phyloP scores from a whole-genome alignment of 2,329 filamentous ascomycete species.

The Fusarium xylarioides region DNA sequence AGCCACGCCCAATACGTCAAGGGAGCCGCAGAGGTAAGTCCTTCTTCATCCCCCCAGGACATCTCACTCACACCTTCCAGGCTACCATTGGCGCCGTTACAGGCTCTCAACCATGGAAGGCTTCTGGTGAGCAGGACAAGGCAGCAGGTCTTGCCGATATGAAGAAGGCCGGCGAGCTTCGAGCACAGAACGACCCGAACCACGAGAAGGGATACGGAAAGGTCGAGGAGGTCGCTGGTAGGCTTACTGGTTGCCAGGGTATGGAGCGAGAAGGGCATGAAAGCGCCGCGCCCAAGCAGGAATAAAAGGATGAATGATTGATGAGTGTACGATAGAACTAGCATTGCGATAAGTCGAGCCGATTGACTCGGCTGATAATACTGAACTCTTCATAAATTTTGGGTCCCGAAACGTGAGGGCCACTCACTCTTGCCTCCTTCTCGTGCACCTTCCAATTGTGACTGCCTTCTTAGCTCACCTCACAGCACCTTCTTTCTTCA shows the following conservation, averaged over 20 bases:
- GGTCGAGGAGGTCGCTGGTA: slow-evolving; percentile 71
- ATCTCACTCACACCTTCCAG: slow-evolving; percentile 47
- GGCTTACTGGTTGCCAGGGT: slow-evolving; percentile 71
- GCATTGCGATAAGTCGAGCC: not conserved
- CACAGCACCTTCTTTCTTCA: not conserved
- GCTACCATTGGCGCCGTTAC: slow-evolving; percentile 68
- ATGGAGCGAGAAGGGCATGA: slow-evolving; percentile 71
- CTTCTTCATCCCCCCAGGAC: not conserved
- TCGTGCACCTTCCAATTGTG: not conserved
- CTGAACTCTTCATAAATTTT: not conserved
- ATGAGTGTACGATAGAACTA: slow-evolving; percentile 17
- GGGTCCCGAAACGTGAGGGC: not conserved
- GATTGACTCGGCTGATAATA: not conserved
- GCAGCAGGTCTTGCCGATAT: slow-evolving; percentile 68
- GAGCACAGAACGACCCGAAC: slow-evolving; percentile 60
- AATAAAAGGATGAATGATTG: slow-evolving; percentile 3
- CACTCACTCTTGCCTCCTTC: not conserved
- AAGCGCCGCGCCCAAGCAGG: slow-evolving; percentile 54
- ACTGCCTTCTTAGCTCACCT: not conserved
- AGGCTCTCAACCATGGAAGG: slow-evolving; percentile 69
- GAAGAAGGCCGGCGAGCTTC: slow-evolving; percentile 66
- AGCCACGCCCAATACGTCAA: slow-evolving; percentile 75
- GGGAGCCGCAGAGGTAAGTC: slow-evolving; percentile 69
- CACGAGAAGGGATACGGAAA: slow-evolving; percentile 66
- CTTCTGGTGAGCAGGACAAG: slow-evolving; percentile 72